Base-by-base conservation (phyloP, 495 filamentous ascomycete genomes). In the Penicillium herquei region DNA sequence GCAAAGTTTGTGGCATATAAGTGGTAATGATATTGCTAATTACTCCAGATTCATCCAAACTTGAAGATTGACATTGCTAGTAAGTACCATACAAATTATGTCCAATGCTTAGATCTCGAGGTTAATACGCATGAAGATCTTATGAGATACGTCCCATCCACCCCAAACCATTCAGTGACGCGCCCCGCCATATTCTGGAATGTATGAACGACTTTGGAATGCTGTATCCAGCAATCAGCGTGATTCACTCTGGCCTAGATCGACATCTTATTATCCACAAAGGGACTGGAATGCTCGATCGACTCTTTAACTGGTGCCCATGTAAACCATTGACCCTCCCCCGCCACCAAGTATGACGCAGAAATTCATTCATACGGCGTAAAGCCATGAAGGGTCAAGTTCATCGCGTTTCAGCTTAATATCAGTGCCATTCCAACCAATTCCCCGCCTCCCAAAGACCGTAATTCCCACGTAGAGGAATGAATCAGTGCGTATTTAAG, bases 311-410 rank as follows among this genome's bases (percentile, higher is more conserved):
- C 48, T 54, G 51, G 56, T n/a, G 17, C 26, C 17, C 51, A 18
- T 32, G 11, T 14, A 41, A 17, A 9, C 16, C 35, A 43, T 34
- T 64, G 52, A 54, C 56, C 51, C 16, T 33, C 44, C 30, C 63
- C 60, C 53, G 60, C 60, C 63, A 61, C 63, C 51, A 13, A 56
- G 49, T 60, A 66, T 66, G 63, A 66, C 55, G 63, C 43, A 10
- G 39, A 56, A 54, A 21, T 21, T 32, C 35, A 49, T 49, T 54
- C 55, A 41, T 26, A 44, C 30, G 30, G 32, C 16, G 6, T 21
- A 26, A 31, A 21, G 9, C 33, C 12, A 17, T 35, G 40, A n/a
- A 51, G 11, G 26, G 37, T 46, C 40, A 44, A 52, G 58, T 41
- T 30, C 51, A 10, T 10, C 48, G 45, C 49, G 65, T 56, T 62